Percentiles rank a stretch among this genome's conserved stretches.
Evolutionary conservation across 1,139 yeast genomes (phyloP).

Genomic region (Candida albicans): DNA sequence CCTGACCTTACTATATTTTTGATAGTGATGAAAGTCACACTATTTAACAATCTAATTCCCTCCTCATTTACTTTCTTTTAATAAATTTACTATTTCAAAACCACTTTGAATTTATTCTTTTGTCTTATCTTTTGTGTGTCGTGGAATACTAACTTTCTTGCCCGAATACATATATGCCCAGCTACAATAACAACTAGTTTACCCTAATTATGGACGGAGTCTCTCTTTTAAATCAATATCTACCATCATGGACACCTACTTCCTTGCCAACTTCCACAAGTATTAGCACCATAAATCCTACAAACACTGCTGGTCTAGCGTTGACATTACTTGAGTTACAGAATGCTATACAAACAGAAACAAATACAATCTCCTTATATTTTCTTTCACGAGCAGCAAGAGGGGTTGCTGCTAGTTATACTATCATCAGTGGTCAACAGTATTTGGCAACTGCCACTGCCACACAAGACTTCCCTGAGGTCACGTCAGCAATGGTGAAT

Average conservation of each 20-base stretch:
- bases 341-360: conserved; percentile 16
- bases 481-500: conserved; percentile 31
- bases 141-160: no score
- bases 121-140: no score
- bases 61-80: no score
- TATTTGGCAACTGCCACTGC: conserved; percentile 42
- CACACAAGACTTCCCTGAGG: conserved; percentile 24
- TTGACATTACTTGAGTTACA: conserved; percentile 10
- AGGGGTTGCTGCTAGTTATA: conserved; percentile 41
- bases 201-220: conserved; percentile 1
- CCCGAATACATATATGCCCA: no score
- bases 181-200: conserved; percentile 6
- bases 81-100: no score
- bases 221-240: conserved; percentile 5
- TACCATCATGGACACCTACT: conserved; percentile 22
- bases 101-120: no score
- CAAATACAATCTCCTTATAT: conserved; percentile 13
- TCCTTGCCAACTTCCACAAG: conserved; percentile 14
- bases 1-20: no score
- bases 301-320: conserved; percentile 19
- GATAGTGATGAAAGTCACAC: no score
- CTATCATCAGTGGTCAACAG: conserved; percentile 30
- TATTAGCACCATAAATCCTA: conserved; percentile 19
- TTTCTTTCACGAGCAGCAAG: conserved; percentile 16
- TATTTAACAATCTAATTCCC: no score